Base-by-base conservation (phyloP, 2,329 filamentous ascomycete species). In the Epicoccum nigrum region DNA sequence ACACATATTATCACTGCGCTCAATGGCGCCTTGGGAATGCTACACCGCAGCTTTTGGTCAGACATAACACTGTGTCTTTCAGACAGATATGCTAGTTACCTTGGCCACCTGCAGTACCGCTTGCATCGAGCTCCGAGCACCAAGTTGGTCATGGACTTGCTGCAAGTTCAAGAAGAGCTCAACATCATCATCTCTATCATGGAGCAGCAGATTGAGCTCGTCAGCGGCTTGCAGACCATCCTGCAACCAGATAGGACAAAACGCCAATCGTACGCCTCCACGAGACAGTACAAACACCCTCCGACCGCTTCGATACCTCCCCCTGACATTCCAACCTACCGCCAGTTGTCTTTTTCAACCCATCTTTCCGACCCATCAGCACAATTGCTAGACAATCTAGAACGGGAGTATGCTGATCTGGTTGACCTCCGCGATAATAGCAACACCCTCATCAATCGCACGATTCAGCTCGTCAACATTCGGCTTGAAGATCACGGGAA, bases 111-210 rank as follows among this genome's bases (percentile, higher is more conserved):
- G 13, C 74, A 77, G 57, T 77, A 76, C 49, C 67, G 75, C 7
- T 63, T 77, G 1, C 73, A 76, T 46, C 64, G 74, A 20, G 64
- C 69, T 17, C 74, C 75, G 2, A 76, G 70, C 30, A 76, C 75
- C 6, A 76, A 75, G 40, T 62, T 77, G 2, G 74, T 77, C 7
- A 76, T 76, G 73, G 74, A 77, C 51, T 67, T 77, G 3, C 67
- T 77, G 1, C 72, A 76, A 30, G 74, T 74, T 9, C 75, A 77
- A 51, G 74, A 77, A 60, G 74, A 77, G 48, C 62, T 77, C 2
- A 76, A 76, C 48, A 76, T 77, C 25, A 72, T 77, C 20, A 74
- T 76, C n/a, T 70, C 75, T 13, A 73, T 77, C 31, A 76, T 70
- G 52, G 67, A 76, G 39, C 69, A 76, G 49, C 74, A 77, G 42